A percentile compares a stretch with the other conserved stretches of the same genome.
phyloP scores from a whole-genome alignment of 805 yeast species.

The Brettanomyces naardenensis region DNA sequence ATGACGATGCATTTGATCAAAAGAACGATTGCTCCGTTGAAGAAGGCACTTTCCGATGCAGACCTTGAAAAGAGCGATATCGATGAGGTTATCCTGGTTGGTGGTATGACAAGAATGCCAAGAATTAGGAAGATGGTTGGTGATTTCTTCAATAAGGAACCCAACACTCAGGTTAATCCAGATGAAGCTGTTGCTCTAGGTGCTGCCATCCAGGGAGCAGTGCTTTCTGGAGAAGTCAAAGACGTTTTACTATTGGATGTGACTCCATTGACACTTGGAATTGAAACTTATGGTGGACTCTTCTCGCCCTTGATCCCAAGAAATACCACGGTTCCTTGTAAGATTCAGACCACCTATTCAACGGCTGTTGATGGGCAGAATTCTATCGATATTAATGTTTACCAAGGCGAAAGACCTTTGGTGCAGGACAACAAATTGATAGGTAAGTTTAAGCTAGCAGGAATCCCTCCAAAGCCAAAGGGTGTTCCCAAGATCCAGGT shows the following conservation, averaged over 20 bases:
- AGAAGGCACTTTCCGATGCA: slow-evolving; percentile 79
- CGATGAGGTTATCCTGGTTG: slow-evolving; percentile 77
- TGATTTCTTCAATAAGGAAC: slow-evolving; percentile 70
- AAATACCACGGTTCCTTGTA: slow-evolving; percentile 92
- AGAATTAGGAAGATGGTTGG: slow-evolving; percentile 74
- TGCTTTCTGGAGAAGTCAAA: slow-evolving; percentile 88
- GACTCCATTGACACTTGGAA: slow-evolving; percentile 84
- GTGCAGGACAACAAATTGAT: slow-evolving; percentile 92
- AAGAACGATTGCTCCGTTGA: slow-evolving; percentile 68
- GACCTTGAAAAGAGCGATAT: slow-evolving; percentile 56
- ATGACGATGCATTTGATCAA: slow-evolving; percentile 53
- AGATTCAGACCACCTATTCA: slow-evolving; percentile 87
- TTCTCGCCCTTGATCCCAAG: slow-evolving; percentile 82
- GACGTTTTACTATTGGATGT: slow-evolving; percentile 87
- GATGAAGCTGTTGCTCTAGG: slow-evolving; percentile 94
- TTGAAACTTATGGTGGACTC: slow-evolving; percentile 95
- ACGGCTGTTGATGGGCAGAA: slow-evolving; percentile 95
- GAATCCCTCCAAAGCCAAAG: slow-evolving; percentile 85
- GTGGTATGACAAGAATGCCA: slow-evolving; percentile 93
- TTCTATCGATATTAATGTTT: slow-evolving; percentile 89
- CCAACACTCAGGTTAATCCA: slow-evolving; percentile 90
- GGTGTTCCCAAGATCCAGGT: slow-evolving; percentile 90
- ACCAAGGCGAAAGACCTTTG: slow-evolving; percentile 96
- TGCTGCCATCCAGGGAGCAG: slow-evolving; percentile 98
- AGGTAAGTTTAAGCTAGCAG: slow-evolving; percentile 88